These are phyloP conservation scores for Imleria badia DNA, from an alignment of 768 basidiomycete species.

Conservation along the genomic window DNA sequence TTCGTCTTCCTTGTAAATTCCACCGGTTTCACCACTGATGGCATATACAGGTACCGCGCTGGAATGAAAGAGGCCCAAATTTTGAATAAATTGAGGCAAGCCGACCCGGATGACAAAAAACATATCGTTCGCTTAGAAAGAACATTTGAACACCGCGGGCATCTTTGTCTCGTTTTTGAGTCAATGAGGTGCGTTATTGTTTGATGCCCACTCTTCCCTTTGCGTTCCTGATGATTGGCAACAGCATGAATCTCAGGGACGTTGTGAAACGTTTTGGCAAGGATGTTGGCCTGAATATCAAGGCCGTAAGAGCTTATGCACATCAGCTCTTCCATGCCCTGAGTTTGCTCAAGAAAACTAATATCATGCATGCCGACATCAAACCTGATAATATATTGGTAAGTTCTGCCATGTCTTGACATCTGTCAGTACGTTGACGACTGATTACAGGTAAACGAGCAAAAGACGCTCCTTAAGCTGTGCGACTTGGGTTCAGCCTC, in stretches of 20 bases:
- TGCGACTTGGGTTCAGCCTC: slow-evolving; percentile 98
- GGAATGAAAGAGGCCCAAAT: slow-evolving; percentile 92
- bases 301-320: slow-evolving; percentile 97
- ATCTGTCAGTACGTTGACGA: slow-evolving; percentile 15
- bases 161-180: slow-evolving; percentile 95
- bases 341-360: slow-evolving; percentile 80
- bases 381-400: slow-evolving; percentile 98
- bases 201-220: slow-evolving; percentile 1
- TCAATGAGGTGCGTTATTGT: slow-evolving; percentile 66
- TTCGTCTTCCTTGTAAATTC: slow-evolving; percentile 41
- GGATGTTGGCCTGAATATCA: slow-evolving; percentile 93
- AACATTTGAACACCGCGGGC: slow-evolving; percentile 96
- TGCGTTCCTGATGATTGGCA: slow-evolving; percentile 10
- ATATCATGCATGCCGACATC: slow-evolving; percentile 97
- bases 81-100: slow-evolving; percentile 78
- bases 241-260: slow-evolving; percentile 96
- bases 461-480: slow-evolving; percentile 89
- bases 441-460: slow-evolving; percentile 78
- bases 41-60: slow-evolving; percentile 77
- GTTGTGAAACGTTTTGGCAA: slow-evolving; percentile 98
- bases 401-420: slow-evolving; percentile 29
- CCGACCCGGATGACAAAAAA: slow-evolving; percentile 96
- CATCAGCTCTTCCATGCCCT: slow-evolving; percentile 93
- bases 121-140: slow-evolving; percentile 91
- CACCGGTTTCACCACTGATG: slow-evolving; percentile 2